phyloP scores from a whole-genome alignment of 1,284 basidiomycete species.

The Boletellus dicymbophilus region DNA sequence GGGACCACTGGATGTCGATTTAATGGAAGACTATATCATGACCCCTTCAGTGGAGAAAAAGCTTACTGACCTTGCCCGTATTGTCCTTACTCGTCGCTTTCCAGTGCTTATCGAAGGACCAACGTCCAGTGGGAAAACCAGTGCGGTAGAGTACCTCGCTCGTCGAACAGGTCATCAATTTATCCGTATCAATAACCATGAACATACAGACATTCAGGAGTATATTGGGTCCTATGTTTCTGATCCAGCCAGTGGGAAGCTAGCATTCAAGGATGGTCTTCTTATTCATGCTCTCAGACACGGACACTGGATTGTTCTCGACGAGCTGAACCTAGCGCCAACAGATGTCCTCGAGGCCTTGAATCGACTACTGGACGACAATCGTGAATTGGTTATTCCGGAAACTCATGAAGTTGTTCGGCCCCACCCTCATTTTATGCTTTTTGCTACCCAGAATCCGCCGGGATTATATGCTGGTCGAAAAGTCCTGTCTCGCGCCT shows the following conservation, averaged over 20 bases:
- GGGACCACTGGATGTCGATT: conserved; percentile 68
- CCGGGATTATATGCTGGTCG: conserved; percentile 97
- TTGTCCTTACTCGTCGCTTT: conserved; percentile 87
- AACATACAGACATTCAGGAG: conserved; percentile 99
- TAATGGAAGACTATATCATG: conserved; percentile 84
- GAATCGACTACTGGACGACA: conserved; percentile 96
- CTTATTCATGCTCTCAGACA: conserved; percentile 90
- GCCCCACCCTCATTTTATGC: conserved; percentile 96
- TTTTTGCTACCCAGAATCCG: conserved; percentile 99
- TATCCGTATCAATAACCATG: conserved; percentile 99
- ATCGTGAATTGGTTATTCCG: conserved; percentile 94
- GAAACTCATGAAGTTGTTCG: conserved; percentile 95
- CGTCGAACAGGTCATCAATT: conserved; percentile 93
- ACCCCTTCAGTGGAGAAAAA: conserved; percentile 98
- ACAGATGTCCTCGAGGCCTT: conserved; percentile 98
- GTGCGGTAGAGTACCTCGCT: conserved; percentile 95
- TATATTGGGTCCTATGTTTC: conserved; percentile 98
- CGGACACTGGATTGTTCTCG: conserved; percentile 98
- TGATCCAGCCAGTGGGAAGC: conserved; percentile 88
- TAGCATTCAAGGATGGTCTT: conserved; percentile 93
- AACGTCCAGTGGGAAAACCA: conserved; percentile 97
- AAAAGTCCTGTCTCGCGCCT: conserved; percentile 94
- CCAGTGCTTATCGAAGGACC: conserved; percentile 98
- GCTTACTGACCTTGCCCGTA: conserved; percentile 89
- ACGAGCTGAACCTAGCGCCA: conserved; percentile 97